These are phyloP conservation scores for Guyanaporus albipodus DNA, from an alignment of 768 basidiomycete species.

Conservation along the genomic window DNA sequence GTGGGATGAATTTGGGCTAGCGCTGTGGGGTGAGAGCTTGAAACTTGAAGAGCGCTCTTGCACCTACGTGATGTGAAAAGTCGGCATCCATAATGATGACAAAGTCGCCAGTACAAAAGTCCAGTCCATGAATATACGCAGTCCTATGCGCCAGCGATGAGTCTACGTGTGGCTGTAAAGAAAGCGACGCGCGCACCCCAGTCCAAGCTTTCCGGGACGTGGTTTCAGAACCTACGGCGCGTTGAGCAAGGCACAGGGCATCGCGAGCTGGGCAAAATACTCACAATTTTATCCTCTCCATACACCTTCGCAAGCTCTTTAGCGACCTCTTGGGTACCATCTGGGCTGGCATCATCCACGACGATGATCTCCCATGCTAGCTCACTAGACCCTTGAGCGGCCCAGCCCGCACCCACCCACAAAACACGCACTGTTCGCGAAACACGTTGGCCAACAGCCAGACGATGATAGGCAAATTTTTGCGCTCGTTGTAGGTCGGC, in stretches of 20 bases:
- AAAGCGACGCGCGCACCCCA: conserved; percentile 55
- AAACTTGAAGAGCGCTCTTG: background rate
- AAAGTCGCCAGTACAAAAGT: conserved; percentile 87
- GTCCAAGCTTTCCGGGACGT: conserved; percentile 84
- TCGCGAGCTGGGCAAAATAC: conserved; percentile 20
- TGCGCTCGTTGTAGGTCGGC: conserved; percentile 92
- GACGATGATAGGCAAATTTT: conserved; percentile 83
- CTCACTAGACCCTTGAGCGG: conserved; percentile 40
- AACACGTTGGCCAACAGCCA: conserved; percentile 83
- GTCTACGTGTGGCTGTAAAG: background rate
- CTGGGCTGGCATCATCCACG: conserved; percentile 90
- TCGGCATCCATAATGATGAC: conserved; percentile 98
- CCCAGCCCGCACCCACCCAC: background rate
- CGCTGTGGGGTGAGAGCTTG: conserved; percentile 2
- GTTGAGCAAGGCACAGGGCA: conserved; percentile 2
- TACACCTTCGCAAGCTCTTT: conserved; percentile 72
- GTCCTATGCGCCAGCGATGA: conserved; percentile 47
- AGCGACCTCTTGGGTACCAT: conserved; percentile 89
- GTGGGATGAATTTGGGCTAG: conserved; percentile 92
- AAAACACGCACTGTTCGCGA: conserved; percentile 58
- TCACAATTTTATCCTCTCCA: conserved; percentile 79
- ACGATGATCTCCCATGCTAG: conserved; percentile 86
- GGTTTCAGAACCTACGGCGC: conserved; percentile 68
- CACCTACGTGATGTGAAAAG: conserved; percentile 87
- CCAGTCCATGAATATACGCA: conserved; percentile 88